phyloP scores from a whole-genome alignment of 2,329 filamentous ascomycete genomes.

The Colletotrichum sp. region DNA sequence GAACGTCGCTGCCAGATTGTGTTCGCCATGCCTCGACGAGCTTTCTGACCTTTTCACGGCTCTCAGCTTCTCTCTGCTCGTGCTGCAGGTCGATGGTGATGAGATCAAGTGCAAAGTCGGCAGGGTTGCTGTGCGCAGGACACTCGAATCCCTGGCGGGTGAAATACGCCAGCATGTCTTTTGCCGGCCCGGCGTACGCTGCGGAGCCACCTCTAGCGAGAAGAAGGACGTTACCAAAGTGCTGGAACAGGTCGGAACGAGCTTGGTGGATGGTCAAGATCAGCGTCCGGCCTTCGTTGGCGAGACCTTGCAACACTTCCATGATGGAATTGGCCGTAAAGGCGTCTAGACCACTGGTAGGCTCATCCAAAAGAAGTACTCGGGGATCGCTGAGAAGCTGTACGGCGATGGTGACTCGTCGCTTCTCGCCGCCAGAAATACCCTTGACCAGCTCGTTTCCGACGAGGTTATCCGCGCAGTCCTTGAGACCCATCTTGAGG shows the following conservation, averaged over 20 bases:
- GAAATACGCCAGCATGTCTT: conserved; percentile 71
- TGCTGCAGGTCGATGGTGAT: conserved; percentile 79
- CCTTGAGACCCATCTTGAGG: conserved; percentile 77
- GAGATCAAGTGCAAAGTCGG: conserved; percentile 78
- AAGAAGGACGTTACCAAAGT: conserved; percentile 75
- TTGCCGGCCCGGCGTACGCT: conserved; percentile 69
- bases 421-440: conserved; percentile 81
- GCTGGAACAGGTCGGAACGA: conserved; percentile 72
- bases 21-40: conserved; percentile 65
- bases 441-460: conserved; percentile 77
- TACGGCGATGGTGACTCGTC: conserved; percentile 78
- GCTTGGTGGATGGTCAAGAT: conserved; percentile 82
- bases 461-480: conserved; percentile 77
- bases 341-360: conserved; percentile 77
- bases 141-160: conserved; percentile 65
- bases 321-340: conserved; percentile 81
- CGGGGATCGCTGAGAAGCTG: conserved; percentile 79
- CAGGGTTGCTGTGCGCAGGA: conserved; percentile 74
- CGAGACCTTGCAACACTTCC: conserved; percentile 73
- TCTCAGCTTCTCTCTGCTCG: conserved; percentile 65
- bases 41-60: conserved; percentile 63
- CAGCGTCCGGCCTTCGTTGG: conserved; percentile 75
- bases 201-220: conserved; percentile 73
- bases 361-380: conserved; percentile 76
- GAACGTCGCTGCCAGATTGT: background rate